Base-by-base conservation (phyloP, 2,329 filamentous ascomycete genomes). In the Penicillium sp. region DNA sequence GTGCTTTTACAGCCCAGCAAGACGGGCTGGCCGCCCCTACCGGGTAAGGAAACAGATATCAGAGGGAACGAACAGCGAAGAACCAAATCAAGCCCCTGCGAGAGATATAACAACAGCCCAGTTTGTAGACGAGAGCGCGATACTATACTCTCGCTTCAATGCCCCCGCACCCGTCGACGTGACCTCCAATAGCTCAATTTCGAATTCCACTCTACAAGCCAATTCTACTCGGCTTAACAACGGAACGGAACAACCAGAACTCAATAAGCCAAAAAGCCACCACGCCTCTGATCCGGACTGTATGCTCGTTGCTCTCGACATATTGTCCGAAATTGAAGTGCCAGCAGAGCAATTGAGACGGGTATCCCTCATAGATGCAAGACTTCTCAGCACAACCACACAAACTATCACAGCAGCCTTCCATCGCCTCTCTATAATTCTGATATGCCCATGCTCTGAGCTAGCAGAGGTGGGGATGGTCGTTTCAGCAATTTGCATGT, bases 1-100 rank as follows among this genome's bases (percentile, higher is more conserved):
- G 31, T 65, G 63, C 42, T 63, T 64, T 40, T 66, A 64, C 44
- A 66, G 64, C 48, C 64, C 61, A 26, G 63, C 64, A 30, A 53
- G 63, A 43, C 56, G 63, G 2, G 56, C 58, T 36, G 61, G 62
- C 22, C 56, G 59, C 19, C 61, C 59, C 16, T 45, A 52, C 14
- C 31, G 49, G 36, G 22, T 55, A 55, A 54, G 41, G 25, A 41
- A 50, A 4, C 31, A 37, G 7, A 4, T 28, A 4, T 22, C 40
- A 22, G 40, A 30, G n/a, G 22, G 22, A 14, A 17, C 31, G 37
- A 30, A 46, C 9, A 31, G 28, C 42, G 41, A 45, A 14, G 48
- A 52, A 17, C 4, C 50, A 36, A 11, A 37, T 1, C 12, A 5
- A 5, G 26, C 9, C 11, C 14, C 19, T 25, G 22, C 26, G 3